A percentile compares a stretch with the other conserved stretches of the same genome.
phyloP scores from a whole-genome alignment of 257 asterid species.

The Solanum lignicaule region DNA sequence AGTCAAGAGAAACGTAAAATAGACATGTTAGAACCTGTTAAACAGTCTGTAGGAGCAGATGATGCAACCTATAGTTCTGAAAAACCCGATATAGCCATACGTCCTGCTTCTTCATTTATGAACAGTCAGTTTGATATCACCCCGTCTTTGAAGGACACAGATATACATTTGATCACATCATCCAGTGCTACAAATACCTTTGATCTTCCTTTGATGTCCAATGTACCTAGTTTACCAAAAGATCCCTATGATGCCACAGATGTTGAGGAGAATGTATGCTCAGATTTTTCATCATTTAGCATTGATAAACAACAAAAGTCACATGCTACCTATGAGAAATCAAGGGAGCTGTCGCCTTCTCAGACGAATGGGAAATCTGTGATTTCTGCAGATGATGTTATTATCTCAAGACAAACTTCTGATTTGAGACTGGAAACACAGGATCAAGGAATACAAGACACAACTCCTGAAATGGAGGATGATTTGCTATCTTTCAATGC shows the following conservation, averaged over 20 bases:
- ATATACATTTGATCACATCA: constrained; percentile 4
- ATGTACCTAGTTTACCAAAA: constrained; percentile 23
- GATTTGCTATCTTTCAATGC: constrained; percentile 48
- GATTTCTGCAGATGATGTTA: constrained; percentile 9
- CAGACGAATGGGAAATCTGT: constrained; percentile 17
- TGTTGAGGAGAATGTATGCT: constrained; percentile 25
- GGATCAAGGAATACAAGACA: constrained; percentile 13
- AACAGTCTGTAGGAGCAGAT: constrained; percentile 26
- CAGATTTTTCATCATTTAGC: constrained; percentile 41
- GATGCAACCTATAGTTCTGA: constrained; percentile 13
- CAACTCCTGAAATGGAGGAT: constrained; percentile 37
- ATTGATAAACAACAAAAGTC: constrained; percentile 33
- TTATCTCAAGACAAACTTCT: constrained; percentile 13
- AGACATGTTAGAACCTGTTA: constrained; percentile 19
- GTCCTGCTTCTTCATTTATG: constrained; percentile 11
- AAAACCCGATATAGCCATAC: constrained; percentile 15
- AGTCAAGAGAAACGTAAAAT: constrained; percentile 23
- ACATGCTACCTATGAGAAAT: constrained; percentile 26
- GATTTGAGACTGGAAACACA: constrained; percentile 19
- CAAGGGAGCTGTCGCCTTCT: constrained; percentile 25
- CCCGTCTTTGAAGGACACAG: constrained; percentile 23
- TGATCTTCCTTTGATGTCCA: constrained; percentile 24
- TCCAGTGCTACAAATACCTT: constrained; percentile 14
- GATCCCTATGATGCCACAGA: constrained; percentile 19
- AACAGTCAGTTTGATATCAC: constrained; percentile 26